Conservation (phyloP, 306 rosid genomes). For the Sophora flavescens region DNA sequence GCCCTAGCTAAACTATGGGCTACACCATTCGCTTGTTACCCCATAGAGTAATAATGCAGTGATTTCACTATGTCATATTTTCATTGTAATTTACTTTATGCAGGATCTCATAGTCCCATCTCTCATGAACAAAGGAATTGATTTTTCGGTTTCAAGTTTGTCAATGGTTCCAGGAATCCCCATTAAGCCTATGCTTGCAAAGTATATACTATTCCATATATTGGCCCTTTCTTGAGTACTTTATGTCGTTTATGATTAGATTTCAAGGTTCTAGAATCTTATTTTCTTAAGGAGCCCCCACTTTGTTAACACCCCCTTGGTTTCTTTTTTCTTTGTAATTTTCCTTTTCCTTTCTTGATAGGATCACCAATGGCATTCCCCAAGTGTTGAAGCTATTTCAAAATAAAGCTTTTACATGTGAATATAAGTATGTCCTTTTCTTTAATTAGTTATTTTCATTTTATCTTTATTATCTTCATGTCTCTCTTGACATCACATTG, state of each 20-base stretch:
- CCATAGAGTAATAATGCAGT: conserved; percentile 32
- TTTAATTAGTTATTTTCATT: conserved; percentile 22
- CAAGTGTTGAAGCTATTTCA: conserved; percentile 84
- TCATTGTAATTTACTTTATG: conserved; percentile 45
- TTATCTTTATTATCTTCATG: conserved; percentile 2
- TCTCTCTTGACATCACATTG: conserved; percentile 32
- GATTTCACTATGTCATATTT: conserved; percentile 36
- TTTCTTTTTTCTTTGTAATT: conserved; percentile 8
- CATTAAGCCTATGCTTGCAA: conserved; percentile 97
- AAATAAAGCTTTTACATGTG: conserved; percentile 88
- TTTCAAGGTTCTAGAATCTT: conserved; percentile 33
- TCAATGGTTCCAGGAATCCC: conserved; percentile 96
- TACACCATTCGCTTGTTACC: too few species aligned
- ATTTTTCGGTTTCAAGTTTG: conserved; percentile 77
- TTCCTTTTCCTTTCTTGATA: conserved; percentile 45
- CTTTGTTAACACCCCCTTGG: not conserved
- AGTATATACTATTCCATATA: conserved; percentile 56
- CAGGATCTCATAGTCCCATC: conserved; percentile 89
- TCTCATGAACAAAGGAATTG: conserved; percentile 77
- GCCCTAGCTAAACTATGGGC: too few species aligned
- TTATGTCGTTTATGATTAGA: conserved; percentile 34
- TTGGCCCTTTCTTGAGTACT: conserved; percentile 17
- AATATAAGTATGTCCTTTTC: conserved; percentile 73
- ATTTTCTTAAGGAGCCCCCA: conserved; percentile 28
- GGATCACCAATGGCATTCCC: conserved; percentile 87